Evolutionary conservation across 306 rosid genomes (phyloP).

Genomic region (Abrus precatorius): DNA sequence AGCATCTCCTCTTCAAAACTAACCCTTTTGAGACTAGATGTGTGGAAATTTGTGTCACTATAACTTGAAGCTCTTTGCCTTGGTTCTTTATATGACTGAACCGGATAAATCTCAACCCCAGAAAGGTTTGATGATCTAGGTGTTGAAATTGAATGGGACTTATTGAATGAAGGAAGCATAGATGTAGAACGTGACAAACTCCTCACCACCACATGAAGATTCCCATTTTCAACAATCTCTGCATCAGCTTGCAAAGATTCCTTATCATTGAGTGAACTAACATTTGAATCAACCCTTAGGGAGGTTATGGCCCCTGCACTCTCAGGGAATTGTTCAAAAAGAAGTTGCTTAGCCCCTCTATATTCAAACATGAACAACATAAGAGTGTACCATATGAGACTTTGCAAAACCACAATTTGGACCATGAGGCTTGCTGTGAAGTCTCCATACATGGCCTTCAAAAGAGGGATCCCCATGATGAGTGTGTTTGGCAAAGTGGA

Average conservation of each 20-base stretch:
- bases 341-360: slow-evolving; percentile 72
- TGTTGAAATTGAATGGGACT: slow-evolving; percentile 41
- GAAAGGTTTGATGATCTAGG: slow-evolving; percentile 42
- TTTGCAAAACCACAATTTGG: slow-evolving; percentile 77
- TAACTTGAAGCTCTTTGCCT: slow-evolving; percentile 59
- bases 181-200: slow-evolving; percentile 53
- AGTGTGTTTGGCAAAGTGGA: slow-evolving; percentile 87
- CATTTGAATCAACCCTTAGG: slow-evolving; percentile 68
- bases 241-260: slow-evolving; percentile 72
- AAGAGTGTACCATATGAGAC: slow-evolving; percentile 76
- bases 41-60: slow-evolving; percentile 62
- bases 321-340: slow-evolving; percentile 72
- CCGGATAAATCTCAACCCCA: slow-evolving; percentile 51
- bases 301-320: slow-evolving; percentile 70
- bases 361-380: slow-evolving; percentile 79
- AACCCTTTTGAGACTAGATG: slow-evolving; percentile 55
- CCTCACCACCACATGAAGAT: slow-evolving; percentile 73
- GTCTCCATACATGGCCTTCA: slow-evolving; percentile 85
- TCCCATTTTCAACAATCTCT: slow-evolving; percentile 75
- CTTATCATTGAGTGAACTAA: slow-evolving; percentile 66
- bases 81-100: not conserved
- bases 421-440: slow-evolving; percentile 69
- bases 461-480: slow-evolving; percentile 78
- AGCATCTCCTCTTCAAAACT: slow-evolving; percentile 65
- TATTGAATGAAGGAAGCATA: slow-evolving; percentile 57